These are phyloP conservation scores for Groenewaldozyma salmanticensis DNA, from an alignment of 805 yeast genomes.

Conservation along the genomic window DNA sequence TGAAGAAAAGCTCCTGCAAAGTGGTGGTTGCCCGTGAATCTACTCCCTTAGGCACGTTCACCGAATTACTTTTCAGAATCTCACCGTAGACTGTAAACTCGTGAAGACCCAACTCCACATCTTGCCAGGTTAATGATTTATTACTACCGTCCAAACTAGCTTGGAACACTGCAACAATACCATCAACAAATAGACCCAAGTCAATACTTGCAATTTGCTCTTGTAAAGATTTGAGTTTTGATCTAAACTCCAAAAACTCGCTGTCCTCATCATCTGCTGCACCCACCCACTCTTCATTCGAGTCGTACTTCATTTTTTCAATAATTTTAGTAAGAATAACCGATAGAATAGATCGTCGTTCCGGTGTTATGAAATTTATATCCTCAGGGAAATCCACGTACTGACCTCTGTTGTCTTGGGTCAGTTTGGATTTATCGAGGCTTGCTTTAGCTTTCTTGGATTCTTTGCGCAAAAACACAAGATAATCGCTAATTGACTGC, in stretches of 20 bases:
- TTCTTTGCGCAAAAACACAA: slow-evolving; percentile 48
- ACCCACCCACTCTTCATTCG: slow-evolving; percentile 49
- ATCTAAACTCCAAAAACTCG: slow-evolving; percentile 72
- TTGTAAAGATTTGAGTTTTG: slow-evolving; percentile 66
- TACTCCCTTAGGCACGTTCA: slow-evolving; percentile 51
- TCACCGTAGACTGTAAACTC: slow-evolving; percentile 76
- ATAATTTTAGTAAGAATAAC: slow-evolving; percentile 61
- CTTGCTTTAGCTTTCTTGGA: slow-evolving; percentile 39
- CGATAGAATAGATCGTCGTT: slow-evolving; percentile 44
- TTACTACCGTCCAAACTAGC: slow-evolving; percentile 32
- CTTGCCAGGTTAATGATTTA: slow-evolving; percentile 51
- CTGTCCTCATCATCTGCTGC: slow-evolving; percentile 65
- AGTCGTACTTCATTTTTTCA: slow-evolving; percentile 70
- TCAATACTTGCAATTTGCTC: slow-evolving; percentile 63
- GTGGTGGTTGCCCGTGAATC: slow-evolving; percentile 56
- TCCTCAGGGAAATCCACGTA: slow-evolving; percentile 21
- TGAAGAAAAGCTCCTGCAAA: slow-evolving; percentile 48
- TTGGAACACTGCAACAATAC: slow-evolving; percentile 51
- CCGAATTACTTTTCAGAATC: slow-evolving; percentile 64
- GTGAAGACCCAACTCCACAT: slow-evolving; percentile 75
- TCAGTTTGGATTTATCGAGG: slow-evolving; percentile 30
- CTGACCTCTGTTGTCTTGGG: slow-evolving; percentile 21
- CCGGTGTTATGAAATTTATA: slow-evolving; percentile 23
- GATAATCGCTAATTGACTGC: slow-evolving; percentile 66
- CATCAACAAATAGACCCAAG: slow-evolving; percentile 52